Evolutionary conservation across 176 grass and related monocot genomes (phyloP), one percentile per base, ranked within the genome.

Genomic region (Elaeis guineensis): DNA sequence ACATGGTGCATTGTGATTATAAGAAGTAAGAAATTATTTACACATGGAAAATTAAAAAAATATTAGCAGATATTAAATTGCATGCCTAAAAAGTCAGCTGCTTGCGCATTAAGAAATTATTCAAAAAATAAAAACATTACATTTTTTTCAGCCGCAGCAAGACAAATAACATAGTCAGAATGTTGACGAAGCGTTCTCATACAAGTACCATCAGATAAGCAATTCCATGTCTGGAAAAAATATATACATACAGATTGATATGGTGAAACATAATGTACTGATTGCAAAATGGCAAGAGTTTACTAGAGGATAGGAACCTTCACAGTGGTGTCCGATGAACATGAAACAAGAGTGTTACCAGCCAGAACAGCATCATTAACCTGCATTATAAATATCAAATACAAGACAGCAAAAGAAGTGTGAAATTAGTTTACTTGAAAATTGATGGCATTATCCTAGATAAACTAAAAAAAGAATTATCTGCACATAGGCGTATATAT

Each of bases 141-240:
- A 77, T 86, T 98, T 74, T 89, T 92, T 61, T 81, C 76, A 58
- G 93, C 79, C 12, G 84, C 88, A 69, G 81, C 78, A 71, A 98
- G 93, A 78, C 93, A 92, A 53, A 74, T 98, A 29, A 89, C 84
- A 64, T 98, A 98, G 80, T 98, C 93, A 76, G 87, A 89, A 83
- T 92, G 87, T 57, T 98, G 93, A 19, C 71, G 88, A 23, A 89
- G 81, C 23, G 87, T 92, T 67, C 77, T 98, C 12, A 79, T 83
- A 65, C 88, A 98, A 73, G 66, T 55, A 68, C 82, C 88, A 74
- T 98, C 84, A 20, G 84, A 86, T 53, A 89, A 86, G 76, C 62
- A 82, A 86, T 89, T 98, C 93, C 93, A 98, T 21, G 76, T 76
- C 93, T 98, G 74, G 21, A 17, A 24, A 75, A 81, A 67, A 78